Percentiles rank a stretch among this genome's conserved stretches.
phyloP scores from a whole-genome alignment of 495 filamentous ascomycete genomes.

The Wilcoxina mikolae region DNA sequence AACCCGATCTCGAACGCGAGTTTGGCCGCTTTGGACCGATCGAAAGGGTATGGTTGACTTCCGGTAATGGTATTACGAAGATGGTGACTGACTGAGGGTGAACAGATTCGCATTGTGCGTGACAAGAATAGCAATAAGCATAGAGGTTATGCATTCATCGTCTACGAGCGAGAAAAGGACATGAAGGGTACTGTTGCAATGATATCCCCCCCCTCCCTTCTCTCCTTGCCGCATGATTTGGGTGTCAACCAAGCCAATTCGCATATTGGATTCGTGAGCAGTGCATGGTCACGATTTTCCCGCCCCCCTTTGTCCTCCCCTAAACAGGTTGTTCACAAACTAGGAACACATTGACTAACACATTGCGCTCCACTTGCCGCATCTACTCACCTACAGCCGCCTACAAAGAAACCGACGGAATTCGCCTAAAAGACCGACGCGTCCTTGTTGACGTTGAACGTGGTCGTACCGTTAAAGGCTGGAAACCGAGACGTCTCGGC shows the following conservation, averaged over 20 bases:
- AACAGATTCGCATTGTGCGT: slow-evolving; percentile 74
- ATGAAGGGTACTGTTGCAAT: slow-evolving; percentile 79
- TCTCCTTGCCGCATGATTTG: slow-evolving; percentile 26
- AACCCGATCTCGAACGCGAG: slow-evolving; percentile 81
- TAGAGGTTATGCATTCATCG: slow-evolving; percentile 89
- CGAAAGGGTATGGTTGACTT: slow-evolving; percentile 52
- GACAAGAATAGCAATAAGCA: slow-evolving; percentile 68
- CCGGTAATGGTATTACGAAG: too few relatives aligned
- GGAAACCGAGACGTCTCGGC: slow-evolving; percentile 83
- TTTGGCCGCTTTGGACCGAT: slow-evolving; percentile 91
- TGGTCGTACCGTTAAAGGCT: slow-evolving; percentile 84
- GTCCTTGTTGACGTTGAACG: slow-evolving; percentile 94
- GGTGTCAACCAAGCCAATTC: not conserved
- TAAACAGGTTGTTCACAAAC: not conserved
- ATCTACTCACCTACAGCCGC: slow-evolving; percentile 41
- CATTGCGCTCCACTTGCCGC: slow-evolving; percentile 18
- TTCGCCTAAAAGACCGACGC: slow-evolving; percentile 79
- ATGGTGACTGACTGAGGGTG: slow-evolving; percentile 12
- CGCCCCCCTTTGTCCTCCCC: too few relatives aligned
- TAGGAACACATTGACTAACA: slow-evolving; percentile 30
- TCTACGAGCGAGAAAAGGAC: slow-evolving; percentile 93
- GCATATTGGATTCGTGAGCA: slow-evolving; percentile 7
- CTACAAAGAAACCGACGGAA: slow-evolving; percentile 78
- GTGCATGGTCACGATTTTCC: not conserved
- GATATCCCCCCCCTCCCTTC: slow-evolving; percentile 29